A percentile compares a stretch with the other conserved stretches of the same genome.
These are phyloP conservation scores for Plasmodium chabaudi DNA, from an alignment of 169 alveolate species.

Conservation along the genomic window DNA sequence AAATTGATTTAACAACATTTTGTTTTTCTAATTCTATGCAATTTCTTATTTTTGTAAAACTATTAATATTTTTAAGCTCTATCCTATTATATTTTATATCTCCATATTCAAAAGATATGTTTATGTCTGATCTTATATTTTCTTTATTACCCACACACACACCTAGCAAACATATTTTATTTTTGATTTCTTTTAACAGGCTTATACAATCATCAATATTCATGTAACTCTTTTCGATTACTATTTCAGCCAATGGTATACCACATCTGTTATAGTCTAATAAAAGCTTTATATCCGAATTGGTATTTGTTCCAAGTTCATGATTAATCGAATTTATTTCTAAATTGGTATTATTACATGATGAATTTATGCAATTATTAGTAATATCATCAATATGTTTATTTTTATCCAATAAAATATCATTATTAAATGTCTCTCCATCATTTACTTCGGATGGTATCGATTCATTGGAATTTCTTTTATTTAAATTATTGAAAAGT, in stretches of 20 bases:
- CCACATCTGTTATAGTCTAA: conserved; percentile 87
- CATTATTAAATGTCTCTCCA: neutral
- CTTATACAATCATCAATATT: conserved; percentile 80
- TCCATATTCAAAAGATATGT: conserved; percentile 78
- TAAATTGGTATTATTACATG: neutral
- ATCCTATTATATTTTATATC: conserved; percentile 73
- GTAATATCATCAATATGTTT: neutral
- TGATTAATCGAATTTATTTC: neutral
- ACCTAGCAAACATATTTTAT: conserved; percentile 77
- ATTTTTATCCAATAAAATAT: neutral
- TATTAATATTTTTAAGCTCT: conserved; percentile 84
- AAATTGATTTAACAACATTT: conserved; percentile 32
- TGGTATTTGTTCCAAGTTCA: neutral
- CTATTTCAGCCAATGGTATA: conserved; percentile 83
- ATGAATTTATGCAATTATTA: neutral
- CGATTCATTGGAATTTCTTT: neutral
- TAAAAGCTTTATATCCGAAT: conserved; percentile 12
- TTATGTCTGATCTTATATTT: conserved; percentile 84
- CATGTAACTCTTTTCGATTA: conserved; percentile 79
- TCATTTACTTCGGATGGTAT: neutral
- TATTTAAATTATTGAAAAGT: neutral
- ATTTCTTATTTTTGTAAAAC: conserved; percentile 78
- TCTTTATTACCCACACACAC: conserved; percentile 84
- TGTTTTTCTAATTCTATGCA: conserved; percentile 44
- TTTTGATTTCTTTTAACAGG: conserved; percentile 77